Conservation (phyloP, 257 asterid genomes). For the Nicotiana tabacum region DNA sequence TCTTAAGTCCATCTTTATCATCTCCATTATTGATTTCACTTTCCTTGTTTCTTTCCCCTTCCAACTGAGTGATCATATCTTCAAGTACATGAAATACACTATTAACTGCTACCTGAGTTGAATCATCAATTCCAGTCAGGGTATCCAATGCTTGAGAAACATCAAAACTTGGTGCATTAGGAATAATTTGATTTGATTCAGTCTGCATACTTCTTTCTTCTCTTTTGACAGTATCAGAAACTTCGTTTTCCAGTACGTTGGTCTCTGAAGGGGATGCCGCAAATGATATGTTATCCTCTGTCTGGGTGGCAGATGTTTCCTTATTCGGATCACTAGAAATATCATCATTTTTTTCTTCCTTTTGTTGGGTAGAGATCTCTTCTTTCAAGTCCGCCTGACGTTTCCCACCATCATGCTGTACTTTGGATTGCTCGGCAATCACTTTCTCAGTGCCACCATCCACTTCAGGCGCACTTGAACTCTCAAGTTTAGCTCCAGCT, state of each 20-base stretch:
- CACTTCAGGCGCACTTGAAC: conserved; percentile 27
- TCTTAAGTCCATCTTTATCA: conserved; percentile 23
- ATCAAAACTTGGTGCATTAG: conserved; percentile 49
- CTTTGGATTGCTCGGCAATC: conserved; percentile 29
- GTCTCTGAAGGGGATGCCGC: conserved; percentile 45
- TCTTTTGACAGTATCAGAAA: conserved; percentile 34
- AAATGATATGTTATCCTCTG: conserved; percentile 36
- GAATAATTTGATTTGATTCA: conserved; percentile 27
- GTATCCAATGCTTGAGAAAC: conserved; percentile 83
- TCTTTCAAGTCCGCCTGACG: conserved; percentile 19
- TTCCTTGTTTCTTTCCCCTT: conserved; percentile 38
- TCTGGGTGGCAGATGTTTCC: conserved; percentile 22
- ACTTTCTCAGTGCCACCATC: conserved; percentile 35
- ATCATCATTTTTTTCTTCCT: conserved; percentile 20
- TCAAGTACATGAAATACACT: conserved; percentile 79
- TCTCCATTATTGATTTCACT: conserved; percentile 29
- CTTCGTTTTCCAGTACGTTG: conserved; percentile 33
- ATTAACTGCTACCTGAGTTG: conserved; percentile 90
- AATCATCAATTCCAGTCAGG: conserved; percentile 82
- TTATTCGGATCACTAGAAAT: conserved; percentile 34
- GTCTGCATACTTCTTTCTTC: conserved; percentile 38
- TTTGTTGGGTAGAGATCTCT: conserved; percentile 18
- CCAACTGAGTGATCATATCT: conserved; percentile 76
- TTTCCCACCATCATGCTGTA: conserved; percentile 26
- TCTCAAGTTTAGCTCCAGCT: conserved; percentile 35